These are phyloP conservation scores for Balakata baccata DNA, from an alignment of 345 rosid genomes.

Conservation along the genomic window DNA sequence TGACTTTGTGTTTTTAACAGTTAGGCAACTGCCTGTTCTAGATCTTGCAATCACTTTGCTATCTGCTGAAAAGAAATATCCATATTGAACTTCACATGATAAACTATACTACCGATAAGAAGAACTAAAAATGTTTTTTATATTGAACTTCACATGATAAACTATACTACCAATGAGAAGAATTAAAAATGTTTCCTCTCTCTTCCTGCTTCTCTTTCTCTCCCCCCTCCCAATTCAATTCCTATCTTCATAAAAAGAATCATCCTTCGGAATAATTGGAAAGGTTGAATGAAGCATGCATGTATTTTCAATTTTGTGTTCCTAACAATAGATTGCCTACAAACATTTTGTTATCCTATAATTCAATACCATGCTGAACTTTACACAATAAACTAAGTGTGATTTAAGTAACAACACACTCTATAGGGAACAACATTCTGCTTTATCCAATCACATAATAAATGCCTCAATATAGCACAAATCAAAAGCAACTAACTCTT, in stretches of 20 bases:
- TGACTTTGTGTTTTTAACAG: neutral
- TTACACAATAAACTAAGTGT: no score
- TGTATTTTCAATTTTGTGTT: no score
- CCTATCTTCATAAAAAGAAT: no score
- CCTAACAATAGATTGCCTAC: no score
- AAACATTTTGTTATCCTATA: no score
- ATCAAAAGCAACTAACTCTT: neutral
- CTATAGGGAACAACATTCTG: neutral
- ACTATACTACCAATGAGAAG: neutral
- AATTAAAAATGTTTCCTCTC: no score
- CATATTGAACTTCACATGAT: neutral
- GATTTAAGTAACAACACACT: neutral
- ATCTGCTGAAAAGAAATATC: neutral
- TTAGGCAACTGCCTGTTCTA: neutral
- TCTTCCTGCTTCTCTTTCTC: no score
- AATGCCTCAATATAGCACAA: neutral
- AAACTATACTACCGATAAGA: neutral
- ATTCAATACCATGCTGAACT: no score
- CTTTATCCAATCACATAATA: neutral
- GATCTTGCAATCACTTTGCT: neutral
- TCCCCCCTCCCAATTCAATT: no score
- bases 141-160: no score
- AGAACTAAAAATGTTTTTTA: neutral
- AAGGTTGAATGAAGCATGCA: no score
- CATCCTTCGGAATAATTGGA: no score